Evolutionary conservation across 371 early-diverging fungal species (phyloP).

Genomic region (Chytridiales sp.): DNA sequence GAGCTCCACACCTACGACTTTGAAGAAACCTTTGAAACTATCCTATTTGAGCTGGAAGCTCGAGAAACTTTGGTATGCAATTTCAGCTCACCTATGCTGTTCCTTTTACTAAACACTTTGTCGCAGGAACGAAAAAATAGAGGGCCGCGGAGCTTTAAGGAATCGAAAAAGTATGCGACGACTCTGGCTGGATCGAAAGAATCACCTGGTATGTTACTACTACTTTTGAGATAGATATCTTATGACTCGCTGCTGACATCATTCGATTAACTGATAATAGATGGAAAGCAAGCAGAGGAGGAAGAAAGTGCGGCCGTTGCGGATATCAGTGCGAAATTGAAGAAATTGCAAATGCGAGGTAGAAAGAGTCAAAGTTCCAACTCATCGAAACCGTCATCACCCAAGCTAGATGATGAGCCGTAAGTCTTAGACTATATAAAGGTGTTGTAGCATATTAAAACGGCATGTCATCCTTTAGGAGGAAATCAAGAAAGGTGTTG

Average conservation of each 20-base stretch:
- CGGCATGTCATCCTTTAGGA: background rate
- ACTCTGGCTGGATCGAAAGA: slow-evolving; percentile 71
- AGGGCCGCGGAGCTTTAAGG: slow-evolving; percentile 78
- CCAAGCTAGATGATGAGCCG: slow-evolving; percentile 42
- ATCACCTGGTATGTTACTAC: slow-evolving; percentile 46
- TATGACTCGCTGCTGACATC: too few species aligned
- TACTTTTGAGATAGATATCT: background rate
- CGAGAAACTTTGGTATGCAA: slow-evolving; percentile 45
- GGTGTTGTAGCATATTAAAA: slow-evolving; percentile 58
- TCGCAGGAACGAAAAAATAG: slow-evolving; percentile 36
- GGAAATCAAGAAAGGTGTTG: slow-evolving; percentile 16
- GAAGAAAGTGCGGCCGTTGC: background rate
- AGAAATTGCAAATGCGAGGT: slow-evolving; percentile 9
- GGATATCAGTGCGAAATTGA: slow-evolving; percentile 10
- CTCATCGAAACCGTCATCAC: slow-evolving; percentile 3
- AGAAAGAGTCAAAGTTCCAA: slow-evolving; percentile 9
- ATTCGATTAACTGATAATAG: too few species aligned
- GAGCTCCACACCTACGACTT: slow-evolving; percentile 37
- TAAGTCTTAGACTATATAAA: background rate
- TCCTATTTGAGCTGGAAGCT: slow-evolving; percentile 45
- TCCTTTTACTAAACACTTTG: background rate
- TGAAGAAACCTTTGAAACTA: slow-evolving; percentile 48
- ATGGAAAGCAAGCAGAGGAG: background rate
- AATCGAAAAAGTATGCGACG: slow-evolving; percentile 76
- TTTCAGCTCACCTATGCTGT: background rate